Conservation (phyloP, 139 green algal genomes). For the Chlamydomonas applanata region DNA sequence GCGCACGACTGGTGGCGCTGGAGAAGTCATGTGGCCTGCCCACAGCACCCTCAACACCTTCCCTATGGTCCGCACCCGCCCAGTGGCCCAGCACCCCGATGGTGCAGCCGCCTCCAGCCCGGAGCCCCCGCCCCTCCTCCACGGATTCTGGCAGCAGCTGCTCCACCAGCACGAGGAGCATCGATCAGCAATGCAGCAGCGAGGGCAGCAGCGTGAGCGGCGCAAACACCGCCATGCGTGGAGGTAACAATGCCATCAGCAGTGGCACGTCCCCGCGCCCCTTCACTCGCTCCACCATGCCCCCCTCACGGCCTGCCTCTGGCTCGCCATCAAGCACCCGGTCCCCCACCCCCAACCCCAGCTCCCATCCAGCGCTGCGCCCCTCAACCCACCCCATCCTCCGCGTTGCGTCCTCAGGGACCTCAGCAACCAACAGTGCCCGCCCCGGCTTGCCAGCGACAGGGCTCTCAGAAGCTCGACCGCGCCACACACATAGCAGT, state of each 20-base stretch:
- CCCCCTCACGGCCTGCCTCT: no score
- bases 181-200: no score
- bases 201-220: no score
- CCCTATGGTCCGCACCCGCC: not conserved
- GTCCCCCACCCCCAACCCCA: not conserved
- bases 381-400: not conserved
- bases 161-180: not conserved
- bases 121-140: not conserved
- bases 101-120: not conserved
- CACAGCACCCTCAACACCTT: slow-evolving; percentile 3
- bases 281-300: no score
- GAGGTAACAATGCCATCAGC: no score
- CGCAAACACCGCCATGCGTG: no score
- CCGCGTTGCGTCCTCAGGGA: not conserved
- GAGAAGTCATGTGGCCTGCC: slow-evolving; percentile 25
- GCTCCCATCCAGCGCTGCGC: not conserved
- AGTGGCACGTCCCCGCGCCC: no score
- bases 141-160: not conserved
- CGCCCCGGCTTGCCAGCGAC: not conserved
- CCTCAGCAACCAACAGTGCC: not conserved
- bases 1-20: slow-evolving; percentile 32
- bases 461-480: not conserved
- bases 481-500: not conserved
- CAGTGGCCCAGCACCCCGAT: not conserved
- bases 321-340: no score